Percentiles rank a stretch among this genome's conserved stretches.
phyloP scores from a whole-genome alignment of 1,139 yeast genomes.

The Scheffersomyces quercinus region DNA sequence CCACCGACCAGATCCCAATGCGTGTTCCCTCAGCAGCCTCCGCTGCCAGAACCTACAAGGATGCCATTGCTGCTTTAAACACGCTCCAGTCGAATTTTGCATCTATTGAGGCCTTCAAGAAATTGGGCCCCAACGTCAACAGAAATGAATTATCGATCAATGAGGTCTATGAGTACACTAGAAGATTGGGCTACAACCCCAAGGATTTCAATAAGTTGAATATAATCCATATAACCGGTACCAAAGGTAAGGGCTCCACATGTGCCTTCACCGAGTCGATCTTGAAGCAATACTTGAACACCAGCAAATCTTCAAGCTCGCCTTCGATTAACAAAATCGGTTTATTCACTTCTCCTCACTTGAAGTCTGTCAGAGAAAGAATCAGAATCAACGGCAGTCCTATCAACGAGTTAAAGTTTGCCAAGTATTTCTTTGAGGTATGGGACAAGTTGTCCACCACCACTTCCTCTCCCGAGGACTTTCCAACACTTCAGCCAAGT shows the following conservation, averaged over 20 bases:
- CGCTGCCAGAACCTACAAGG: conserved; percentile 44
- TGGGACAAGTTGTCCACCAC: conserved; percentile 79
- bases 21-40: conserved; percentile 14
- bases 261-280: conserved; percentile 93
- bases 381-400: conserved; percentile 88
- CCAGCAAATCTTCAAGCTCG: conserved; percentile 1
- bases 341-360: conserved; percentile 91
- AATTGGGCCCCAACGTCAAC: conserved; percentile 61
- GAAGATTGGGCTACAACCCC: conserved; percentile 79
- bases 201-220: conserved; percentile 72
- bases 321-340: conserved; percentile 63
- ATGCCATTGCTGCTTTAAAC: conserved; percentile 84
- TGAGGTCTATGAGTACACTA: conserved; percentile 90
- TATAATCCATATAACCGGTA: conserved; percentile 91
- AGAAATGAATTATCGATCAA: conserved; percentile 72
- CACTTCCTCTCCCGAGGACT: conserved; percentile 52
- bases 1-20: conserved; percentile 7
- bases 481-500: conserved; percentile 69
- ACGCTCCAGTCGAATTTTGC: conserved; percentile 90
- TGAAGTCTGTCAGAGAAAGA: conserved; percentile 90
- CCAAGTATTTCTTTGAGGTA: conserved; percentile 89
- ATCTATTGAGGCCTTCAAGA: conserved; percentile 77
- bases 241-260: conserved; percentile 98
- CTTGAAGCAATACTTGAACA: conserved; percentile 54
- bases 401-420: conserved; percentile 73